Evolutionary conservation across 2,329 filamentous ascomycete genomes (phyloP).

Genomic region (Ophiobolus disseminans): DNA sequence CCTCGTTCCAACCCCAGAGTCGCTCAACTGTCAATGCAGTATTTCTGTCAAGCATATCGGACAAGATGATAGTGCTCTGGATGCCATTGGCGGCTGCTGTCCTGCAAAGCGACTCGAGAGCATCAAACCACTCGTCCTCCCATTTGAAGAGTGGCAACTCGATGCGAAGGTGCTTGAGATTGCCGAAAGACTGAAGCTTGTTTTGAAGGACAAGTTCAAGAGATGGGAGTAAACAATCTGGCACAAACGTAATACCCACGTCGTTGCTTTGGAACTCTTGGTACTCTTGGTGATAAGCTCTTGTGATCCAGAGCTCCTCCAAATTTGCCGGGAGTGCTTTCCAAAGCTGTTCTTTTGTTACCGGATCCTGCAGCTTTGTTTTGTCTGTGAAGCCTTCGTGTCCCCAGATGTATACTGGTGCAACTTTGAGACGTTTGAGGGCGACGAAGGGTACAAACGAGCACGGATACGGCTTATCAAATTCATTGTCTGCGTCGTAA

Average conservation of each 20-base stretch:
- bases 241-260: not conserved
- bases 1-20: conserved; percentile 1
- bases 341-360: not conserved
- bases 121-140: not conserved
- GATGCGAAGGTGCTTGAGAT: conserved; percentile 1
- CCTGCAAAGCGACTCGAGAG: not conserved
- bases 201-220: conserved; percentile 1
- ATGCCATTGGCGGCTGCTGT: not conserved
- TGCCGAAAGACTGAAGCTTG: not conserved
- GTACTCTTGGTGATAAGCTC: not conserved
- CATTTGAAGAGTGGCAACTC: not conserved
- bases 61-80: not conserved
- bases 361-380: not conserved
- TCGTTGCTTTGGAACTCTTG: not conserved
- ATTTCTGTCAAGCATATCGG: not conserved
- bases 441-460: conserved; percentile 3
- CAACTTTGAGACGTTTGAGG: conserved; percentile 9
- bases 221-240: conserved; percentile 2
- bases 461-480: not conserved
- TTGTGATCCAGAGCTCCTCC: conserved; percentile 12
- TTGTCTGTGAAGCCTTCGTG: not conserved
- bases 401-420: conserved; percentile 12
- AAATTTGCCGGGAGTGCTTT: conserved; percentile 4
- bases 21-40: not conserved
- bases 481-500: conserved; percentile 1